These are phyloP conservation scores for Hymenoscyphus linearis DNA, from an alignment of 2,329 filamentous ascomycete species.

Conservation along the genomic window DNA sequence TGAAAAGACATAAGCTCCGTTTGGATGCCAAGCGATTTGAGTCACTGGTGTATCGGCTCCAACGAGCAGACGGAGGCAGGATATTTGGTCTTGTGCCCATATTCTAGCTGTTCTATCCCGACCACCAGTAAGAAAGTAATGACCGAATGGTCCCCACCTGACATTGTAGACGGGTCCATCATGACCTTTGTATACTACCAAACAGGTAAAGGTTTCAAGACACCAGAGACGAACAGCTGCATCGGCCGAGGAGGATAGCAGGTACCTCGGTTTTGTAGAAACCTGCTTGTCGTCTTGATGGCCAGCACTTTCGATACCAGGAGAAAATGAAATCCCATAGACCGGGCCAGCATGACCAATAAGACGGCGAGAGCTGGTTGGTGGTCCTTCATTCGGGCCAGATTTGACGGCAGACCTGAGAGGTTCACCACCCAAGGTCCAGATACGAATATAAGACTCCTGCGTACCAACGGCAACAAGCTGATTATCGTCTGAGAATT, in stretches of 20 bases:
- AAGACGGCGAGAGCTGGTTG: constrained; percentile 66
- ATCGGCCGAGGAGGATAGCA: constrained; percentile 84
- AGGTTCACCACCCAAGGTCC: constrained; percentile 81
- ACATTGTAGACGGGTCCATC: constrained; percentile 85
- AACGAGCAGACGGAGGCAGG: constrained; percentile 79
- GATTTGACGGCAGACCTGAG: constrained; percentile 63
- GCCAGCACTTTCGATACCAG: constrained; percentile 29
- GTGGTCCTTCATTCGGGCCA: constrained; percentile 56
- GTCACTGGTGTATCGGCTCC: constrained; percentile 95
- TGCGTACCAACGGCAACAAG: constrained; percentile 85
- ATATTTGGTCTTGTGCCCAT: constrained; percentile 90
- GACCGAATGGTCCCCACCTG: constrained; percentile 85
- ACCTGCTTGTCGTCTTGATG: constrained; percentile 18
- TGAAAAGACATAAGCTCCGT: constrained; percentile 89
- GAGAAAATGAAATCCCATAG: constrained; percentile 82
- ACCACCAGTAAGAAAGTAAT: constrained; percentile 86
- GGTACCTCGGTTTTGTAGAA: constrained; percentile 62
- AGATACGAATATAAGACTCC: constrained; percentile 93
- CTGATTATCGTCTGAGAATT: constrained; percentile 87
- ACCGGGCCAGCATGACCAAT: constrained; percentile 89
- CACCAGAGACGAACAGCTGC: constrained; percentile 90
- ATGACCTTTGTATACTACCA: constrained; percentile 92
- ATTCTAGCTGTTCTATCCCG: constrained; percentile 87
- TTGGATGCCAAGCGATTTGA: constrained; percentile 87
- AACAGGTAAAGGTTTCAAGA: constrained; percentile 82